Base-by-base conservation (phyloP, 1,139 yeast genomes). In the Nakaseomyces kungkrabaensis region DNA sequence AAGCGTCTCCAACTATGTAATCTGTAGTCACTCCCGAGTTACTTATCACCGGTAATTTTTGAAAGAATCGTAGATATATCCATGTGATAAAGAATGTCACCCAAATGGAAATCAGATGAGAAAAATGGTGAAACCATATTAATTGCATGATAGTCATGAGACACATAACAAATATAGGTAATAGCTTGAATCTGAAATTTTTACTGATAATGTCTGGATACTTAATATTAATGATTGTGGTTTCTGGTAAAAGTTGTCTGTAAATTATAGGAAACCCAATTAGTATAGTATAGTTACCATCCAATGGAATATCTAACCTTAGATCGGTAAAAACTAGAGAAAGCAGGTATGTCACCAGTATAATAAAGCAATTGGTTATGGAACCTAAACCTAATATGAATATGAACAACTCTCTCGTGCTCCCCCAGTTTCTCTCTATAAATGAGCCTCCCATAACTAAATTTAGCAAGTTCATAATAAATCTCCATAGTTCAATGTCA, bases 191-290 rank as follows among this genome's bases (percentile, higher is more conserved):
- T 56, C 95, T 76, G 54, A 84, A 75, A 58, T 82, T 80, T 51
- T 85, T 66, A 26, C 75, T 63, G 0, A 88, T 82, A 50, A 79
- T 75, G 62, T 85, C 80, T 41, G 89, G 68, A 29, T 79, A 78
- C 42, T 57, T 60, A 8, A 62, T 46, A 31, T 59, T 46, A 22
- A 63, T 51, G 50, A 88, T 76, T 50, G 87, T 82, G 62, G 88
- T 95, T 63, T 90, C 97, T 5, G 97, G 97, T 33, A 86, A 80
- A 58, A 87, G 72, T 67, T 90, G 97, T 67, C 88, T 89, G 64
- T 88, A 79, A 7, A 89, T 94, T 36, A 90, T 95, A 52, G 89
- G 70, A 58, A 86, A 84, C 3, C 88, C 92, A 61, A 86, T 72
- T 54, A 85, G 74, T 52, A 87, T 70, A 1, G 88, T 81, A 42